Conservation (phyloP, 768 basidiomycete genomes). For the Leccinum disarticulatum region DNA sequence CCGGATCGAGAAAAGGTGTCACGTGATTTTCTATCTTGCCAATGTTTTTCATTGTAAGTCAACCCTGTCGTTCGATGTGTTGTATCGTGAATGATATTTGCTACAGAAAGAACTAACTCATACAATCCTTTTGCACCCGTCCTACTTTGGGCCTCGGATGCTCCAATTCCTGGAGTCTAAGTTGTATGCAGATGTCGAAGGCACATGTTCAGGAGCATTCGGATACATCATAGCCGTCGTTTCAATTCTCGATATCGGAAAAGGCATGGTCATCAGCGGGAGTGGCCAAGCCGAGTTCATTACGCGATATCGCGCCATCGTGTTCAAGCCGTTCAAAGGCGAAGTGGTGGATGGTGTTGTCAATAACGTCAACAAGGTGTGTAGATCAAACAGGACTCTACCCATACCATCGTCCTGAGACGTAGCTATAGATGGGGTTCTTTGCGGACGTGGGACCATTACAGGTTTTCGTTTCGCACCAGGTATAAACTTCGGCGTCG, state of each 20-base stretch:
- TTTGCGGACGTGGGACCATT: slow-evolving; percentile 96
- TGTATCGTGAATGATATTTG: slow-evolving; percentile 1
- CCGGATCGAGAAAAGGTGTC: background rate
- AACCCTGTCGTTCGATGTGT: background rate
- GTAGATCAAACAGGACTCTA: slow-evolving; percentile 17
- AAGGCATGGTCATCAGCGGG: slow-evolving; percentile 88
- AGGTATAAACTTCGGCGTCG: slow-evolving; percentile 51
- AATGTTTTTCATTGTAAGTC: slow-evolving; percentile 72
- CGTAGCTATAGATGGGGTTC: slow-evolving; percentile 82
- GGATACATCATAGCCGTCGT: slow-evolving; percentile 94
- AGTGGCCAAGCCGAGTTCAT: slow-evolving; percentile 96
- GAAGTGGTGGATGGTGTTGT: slow-evolving; percentile 98
- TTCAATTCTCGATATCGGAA: slow-evolving; percentile 86
- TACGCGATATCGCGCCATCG: slow-evolving; percentile 92
- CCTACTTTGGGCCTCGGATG: slow-evolving; percentile 97
- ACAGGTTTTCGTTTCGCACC: slow-evolving; percentile 92
- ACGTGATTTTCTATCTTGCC: slow-evolving; percentile 1
- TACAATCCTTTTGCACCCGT: slow-evolving; percentile 95
- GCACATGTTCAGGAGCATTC: slow-evolving; percentile 93
- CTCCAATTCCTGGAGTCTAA: slow-evolving; percentile 90
- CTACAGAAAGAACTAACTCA: slow-evolving; percentile 93
- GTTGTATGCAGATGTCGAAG: slow-evolving; percentile 94
- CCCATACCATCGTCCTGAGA: background rate
- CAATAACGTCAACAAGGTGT: slow-evolving; percentile 91
- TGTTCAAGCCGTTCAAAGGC: slow-evolving; percentile 99